Conservation (phyloP, 1,284 basidiomycete genomes). For the Ustilago lituana region DNA sequence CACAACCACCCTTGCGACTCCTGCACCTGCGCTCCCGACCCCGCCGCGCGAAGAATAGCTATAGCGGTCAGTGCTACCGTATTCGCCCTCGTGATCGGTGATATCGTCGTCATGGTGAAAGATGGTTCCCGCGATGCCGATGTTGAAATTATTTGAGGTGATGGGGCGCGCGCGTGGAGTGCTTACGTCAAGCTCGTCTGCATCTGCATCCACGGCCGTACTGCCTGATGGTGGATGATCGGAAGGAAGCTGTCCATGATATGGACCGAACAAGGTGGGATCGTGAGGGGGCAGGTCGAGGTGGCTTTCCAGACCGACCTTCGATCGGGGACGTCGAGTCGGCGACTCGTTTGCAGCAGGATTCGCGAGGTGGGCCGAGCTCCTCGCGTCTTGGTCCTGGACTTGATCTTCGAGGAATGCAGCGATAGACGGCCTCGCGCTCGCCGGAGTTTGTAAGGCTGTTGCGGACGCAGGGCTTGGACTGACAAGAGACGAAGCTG, state of each 20-base stretch:
- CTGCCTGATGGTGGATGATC: not conserved
- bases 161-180: conserved; percentile 41
- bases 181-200: conserved; percentile 43
- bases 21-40: not conserved
- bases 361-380: not conserved
- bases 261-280: not conserved
- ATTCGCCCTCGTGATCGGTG: conserved; percentile 31
- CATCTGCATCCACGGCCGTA: conserved; percentile 2
- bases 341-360: conserved; percentile 12
- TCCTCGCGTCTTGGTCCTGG: not conserved
- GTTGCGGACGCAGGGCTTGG: conserved; percentile 19
- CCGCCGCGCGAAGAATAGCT: not conserved
- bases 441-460: not conserved
- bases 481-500: conserved; percentile 12
- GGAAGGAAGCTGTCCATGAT: not conserved
- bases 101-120: conserved; percentile 40
- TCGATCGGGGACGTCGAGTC: conserved; percentile 18
- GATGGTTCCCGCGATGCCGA: conserved; percentile 40
- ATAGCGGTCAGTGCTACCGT: not conserved
- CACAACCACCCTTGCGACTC: conserved; percentile 11
- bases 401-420: conserved; percentile 37
- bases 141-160: conserved; percentile 26
- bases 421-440: conserved; percentile 16
- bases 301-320: not conserved
- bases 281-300: not conserved